These are phyloP conservation scores for Theobroma grandiflorum DNA, from an alignment of 441 rosid genomes.

Conservation along the genomic window DNA sequence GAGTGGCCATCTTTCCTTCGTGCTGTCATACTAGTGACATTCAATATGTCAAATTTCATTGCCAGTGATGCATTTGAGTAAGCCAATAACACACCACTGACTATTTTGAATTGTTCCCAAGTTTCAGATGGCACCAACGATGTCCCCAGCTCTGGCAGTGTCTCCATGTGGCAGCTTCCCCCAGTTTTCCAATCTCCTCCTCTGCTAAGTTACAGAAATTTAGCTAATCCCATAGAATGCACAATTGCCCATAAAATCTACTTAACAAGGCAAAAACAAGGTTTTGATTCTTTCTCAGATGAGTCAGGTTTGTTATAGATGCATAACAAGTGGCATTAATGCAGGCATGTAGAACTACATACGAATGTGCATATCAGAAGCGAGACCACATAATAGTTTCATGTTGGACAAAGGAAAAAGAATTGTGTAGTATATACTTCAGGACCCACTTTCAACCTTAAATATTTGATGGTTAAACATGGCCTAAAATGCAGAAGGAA, in stretches of 20 bases:
- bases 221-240: slow-evolving; percentile 5
- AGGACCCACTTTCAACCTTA: background rate
- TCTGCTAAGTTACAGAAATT: slow-evolving; percentile 42
- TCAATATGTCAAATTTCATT: slow-evolving; percentile 51
- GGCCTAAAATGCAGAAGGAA: background rate
- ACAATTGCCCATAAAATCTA: background rate
- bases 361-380: background rate
- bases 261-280: background rate
- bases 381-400: background rate
- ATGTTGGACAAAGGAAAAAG: background rate
- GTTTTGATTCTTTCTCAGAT: background rate
- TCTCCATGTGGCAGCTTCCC: slow-evolving; percentile 89
- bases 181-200: slow-evolving; percentile 91
- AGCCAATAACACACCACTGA: slow-evolving; percentile 51
- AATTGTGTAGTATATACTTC: background rate
- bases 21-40: slow-evolving; percentile 73
- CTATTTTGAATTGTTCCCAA: slow-evolving; percentile 60
- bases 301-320: background rate
- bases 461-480: background rate
- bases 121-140: slow-evolving; percentile 61
- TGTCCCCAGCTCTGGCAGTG: slow-evolving; percentile 70
- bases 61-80: slow-evolving; percentile 36
- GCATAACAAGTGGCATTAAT: background rate
- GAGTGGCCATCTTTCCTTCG: slow-evolving; percentile 91
- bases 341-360: background rate